A percentile compares a stretch with the other conserved stretches of the same genome.
Conservation (phyloP, 1,284 basidiomycete genomes). For the Fomitiporia mediterranea region DNA sequence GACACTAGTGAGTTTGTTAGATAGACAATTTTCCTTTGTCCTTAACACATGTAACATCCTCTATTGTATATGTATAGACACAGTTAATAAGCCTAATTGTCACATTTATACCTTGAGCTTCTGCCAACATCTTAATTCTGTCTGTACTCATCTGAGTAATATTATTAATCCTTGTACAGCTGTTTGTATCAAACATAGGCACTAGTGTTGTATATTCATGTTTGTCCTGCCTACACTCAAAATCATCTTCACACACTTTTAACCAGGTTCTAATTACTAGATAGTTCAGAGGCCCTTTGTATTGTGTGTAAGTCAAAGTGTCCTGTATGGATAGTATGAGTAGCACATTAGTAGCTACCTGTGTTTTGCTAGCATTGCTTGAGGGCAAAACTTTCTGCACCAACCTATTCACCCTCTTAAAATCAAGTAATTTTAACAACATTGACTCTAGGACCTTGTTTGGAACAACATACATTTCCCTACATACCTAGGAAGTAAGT, state of each 20-base stretch:
- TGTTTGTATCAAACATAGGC: neutral
- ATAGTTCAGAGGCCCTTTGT: neutral
- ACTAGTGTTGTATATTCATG: neutral
- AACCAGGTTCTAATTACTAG: neutral
- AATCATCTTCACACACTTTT: neutral
- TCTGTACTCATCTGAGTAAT: neutral
- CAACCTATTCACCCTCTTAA: neutral
- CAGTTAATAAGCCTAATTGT: no score
- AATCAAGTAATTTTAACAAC: neutral
- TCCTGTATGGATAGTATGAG: neutral
- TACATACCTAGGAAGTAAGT: neutral
- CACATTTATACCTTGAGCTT: no score
- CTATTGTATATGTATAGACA: no score
- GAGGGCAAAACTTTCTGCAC: neutral
- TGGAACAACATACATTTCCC: neutral
- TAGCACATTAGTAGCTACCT: neutral
- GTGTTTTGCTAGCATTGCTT: neutral
- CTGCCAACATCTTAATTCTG: neutral
- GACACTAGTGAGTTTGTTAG: neutral
- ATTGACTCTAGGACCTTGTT: neutral
- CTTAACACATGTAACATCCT: no score
- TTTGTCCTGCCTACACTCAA: neutral
- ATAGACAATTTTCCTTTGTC: neutral
- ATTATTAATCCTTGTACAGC: neutral
- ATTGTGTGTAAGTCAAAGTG: neutral